Conservation (phyloP, 1,139 yeast genomes). For the Yamadazyma diddensiae region DNA sequence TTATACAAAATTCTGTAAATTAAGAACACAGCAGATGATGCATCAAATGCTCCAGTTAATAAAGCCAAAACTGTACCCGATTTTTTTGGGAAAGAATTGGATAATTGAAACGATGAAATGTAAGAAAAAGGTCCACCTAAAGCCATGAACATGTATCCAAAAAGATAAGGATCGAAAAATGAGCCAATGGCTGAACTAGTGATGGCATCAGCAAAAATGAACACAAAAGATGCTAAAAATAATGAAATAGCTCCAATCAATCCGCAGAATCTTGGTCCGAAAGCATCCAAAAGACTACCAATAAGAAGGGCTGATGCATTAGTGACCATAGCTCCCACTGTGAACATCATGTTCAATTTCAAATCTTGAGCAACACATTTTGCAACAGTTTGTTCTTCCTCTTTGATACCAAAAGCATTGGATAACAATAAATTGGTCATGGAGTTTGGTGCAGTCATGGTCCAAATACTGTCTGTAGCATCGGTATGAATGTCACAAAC, state of each 20-base stretch:
- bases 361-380: slow-evolving; percentile 42
- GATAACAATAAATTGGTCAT: slow-evolving; percentile 11
- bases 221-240: slow-evolving; percentile 35
- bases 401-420: slow-evolving; percentile 8
- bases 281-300: slow-evolving; percentile 39
- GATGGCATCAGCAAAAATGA: slow-evolving; percentile 28
- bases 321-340: slow-evolving; percentile 44
- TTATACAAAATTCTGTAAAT: slow-evolving; percentile 32
- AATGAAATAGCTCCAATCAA: slow-evolving; percentile 38
- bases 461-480: slow-evolving; percentile 4
- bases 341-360: slow-evolving; percentile 45
- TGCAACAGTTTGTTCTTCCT: slow-evolving; percentile 18
- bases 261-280: slow-evolving; percentile 45
- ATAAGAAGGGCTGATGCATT: slow-evolving; percentile 42
- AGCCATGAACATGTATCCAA: slow-evolving; percentile 41
- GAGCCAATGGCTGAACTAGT: slow-evolving; percentile 12
- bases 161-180: slow-evolving; percentile 36
- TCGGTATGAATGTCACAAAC: slow-evolving; percentile 27
- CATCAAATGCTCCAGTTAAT: slow-evolving; percentile 47
- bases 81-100: slow-evolving; percentile 41
- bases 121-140: slow-evolving; percentile 48
- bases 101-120: slow-evolving; percentile 45
- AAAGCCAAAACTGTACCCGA: slow-evolving; percentile 44
- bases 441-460: slow-evolving; percentile 10
- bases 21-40: slow-evolving; percentile 46